phyloP scores from a whole-genome alignment of 1,139 yeast species.

The Yamadazyma trypodendri region DNA sequence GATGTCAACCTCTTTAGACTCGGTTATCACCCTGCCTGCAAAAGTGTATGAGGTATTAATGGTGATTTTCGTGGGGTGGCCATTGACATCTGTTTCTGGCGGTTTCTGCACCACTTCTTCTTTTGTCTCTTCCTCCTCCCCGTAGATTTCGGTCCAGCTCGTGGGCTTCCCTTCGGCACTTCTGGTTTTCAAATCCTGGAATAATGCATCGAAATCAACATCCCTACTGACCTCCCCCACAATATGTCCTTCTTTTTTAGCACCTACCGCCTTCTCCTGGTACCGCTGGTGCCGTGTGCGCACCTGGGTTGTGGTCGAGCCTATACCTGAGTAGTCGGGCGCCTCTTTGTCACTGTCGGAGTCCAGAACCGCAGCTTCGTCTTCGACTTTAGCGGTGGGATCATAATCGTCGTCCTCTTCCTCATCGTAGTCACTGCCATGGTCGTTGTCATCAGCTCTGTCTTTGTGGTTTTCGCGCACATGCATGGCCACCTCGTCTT shows the following conservation, averaged over 20 bases:
- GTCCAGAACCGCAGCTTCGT: slow-evolving; percentile 23
- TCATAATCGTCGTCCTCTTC: slow-evolving; percentile 68
- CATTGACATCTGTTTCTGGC: slow-evolving; percentile 4
- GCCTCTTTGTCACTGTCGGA: slow-evolving; percentile 22
- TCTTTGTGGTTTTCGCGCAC: neutral
- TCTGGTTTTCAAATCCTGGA: slow-evolving; percentile 26
- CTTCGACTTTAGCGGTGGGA: slow-evolving; percentile 37
- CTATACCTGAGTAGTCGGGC: slow-evolving; percentile 38
- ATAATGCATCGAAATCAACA: slow-evolving; percentile 37
- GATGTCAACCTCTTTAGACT: slow-evolving; percentile 71
- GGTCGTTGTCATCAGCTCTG: neutral
- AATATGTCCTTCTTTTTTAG: slow-evolving; percentile 21
- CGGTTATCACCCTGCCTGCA: slow-evolving; percentile 83
- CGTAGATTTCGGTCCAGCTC: slow-evolving; percentile 9
- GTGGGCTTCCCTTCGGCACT: slow-evolving; percentile 39
- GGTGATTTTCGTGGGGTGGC: slow-evolving; percentile 45
- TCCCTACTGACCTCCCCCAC: slow-evolving; percentile 27
- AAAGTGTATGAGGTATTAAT: slow-evolving; percentile 80
- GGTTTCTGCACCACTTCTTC: slow-evolving; percentile 16
- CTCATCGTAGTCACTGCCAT: slow-evolving; percentile 40
- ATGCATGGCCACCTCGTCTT: neutral
- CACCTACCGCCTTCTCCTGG: slow-evolving; percentile 14
- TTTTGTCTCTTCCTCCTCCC: slow-evolving; percentile 31
- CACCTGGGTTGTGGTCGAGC: slow-evolving; percentile 33
- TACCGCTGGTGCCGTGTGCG: slow-evolving; percentile 38